Conservation (phyloP, 352 stramenopile species). For the Globisporangium nagaii region DNA sequence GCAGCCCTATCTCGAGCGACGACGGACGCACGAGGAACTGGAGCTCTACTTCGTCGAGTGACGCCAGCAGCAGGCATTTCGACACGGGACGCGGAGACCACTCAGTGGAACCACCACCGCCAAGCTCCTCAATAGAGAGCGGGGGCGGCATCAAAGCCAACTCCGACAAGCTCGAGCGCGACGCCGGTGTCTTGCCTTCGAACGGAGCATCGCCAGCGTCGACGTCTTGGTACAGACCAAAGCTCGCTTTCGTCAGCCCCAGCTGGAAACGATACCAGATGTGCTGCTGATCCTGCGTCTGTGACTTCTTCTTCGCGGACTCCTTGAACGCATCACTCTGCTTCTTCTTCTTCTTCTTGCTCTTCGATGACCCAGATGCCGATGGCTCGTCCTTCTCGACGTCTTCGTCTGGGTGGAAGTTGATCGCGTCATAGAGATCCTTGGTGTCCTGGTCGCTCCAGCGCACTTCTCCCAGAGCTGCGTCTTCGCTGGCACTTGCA, state of each 20-base stretch:
- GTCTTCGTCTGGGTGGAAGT: slow-evolving; percentile 60
- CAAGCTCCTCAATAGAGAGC: not conserved
- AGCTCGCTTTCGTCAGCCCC: slow-evolving; percentile 40
- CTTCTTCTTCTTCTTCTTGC: no score
- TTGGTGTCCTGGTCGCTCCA: slow-evolving; percentile 86
- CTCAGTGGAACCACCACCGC: not conserved
- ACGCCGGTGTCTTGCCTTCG: slow-evolving; percentile 4
- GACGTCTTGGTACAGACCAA: slow-evolving; percentile 44
- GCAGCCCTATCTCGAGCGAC: slow-evolving; percentile 62
- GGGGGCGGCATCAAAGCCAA: no score
- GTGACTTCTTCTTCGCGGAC: not conserved
- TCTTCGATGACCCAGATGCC: not conserved
- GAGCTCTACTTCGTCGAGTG: slow-evolving; percentile 61
- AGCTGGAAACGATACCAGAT: slow-evolving; percentile 82
- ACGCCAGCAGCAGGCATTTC: slow-evolving; percentile 18
- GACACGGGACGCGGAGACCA: not conserved
- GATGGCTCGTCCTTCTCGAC: slow-evolving; percentile 14
- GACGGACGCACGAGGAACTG: slow-evolving; percentile 63
- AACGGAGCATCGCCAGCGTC: slow-evolving; percentile 13
- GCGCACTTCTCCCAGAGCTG: slow-evolving; percentile 37
- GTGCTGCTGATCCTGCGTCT: slow-evolving; percentile 40
- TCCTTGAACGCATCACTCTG: not conserved
- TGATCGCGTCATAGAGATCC: slow-evolving; percentile 72
- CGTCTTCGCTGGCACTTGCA: not conserved
- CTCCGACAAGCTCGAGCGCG: slow-evolving; percentile 1